Conservation (phyloP, 768 basidiomycete species). For the Boletellus sp. region DNA sequence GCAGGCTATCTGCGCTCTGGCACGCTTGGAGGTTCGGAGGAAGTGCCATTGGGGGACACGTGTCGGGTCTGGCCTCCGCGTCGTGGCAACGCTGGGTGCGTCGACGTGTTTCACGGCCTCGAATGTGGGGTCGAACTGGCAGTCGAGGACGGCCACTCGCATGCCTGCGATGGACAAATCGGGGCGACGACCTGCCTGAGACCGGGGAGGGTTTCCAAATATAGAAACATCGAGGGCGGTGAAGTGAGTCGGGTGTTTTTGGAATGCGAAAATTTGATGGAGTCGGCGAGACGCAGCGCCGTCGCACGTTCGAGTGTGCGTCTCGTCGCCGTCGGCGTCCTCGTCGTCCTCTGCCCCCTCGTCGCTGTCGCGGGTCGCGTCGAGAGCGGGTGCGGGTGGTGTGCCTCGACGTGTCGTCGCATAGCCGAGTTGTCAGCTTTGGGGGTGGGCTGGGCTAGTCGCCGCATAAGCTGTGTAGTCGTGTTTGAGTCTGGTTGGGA, state of each 20-base stretch:
- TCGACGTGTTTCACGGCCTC: no score
- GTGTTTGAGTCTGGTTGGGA: slow-evolving; percentile 34
- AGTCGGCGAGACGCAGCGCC: slow-evolving; percentile 21
- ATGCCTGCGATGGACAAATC: background rate
- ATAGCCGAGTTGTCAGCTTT: slow-evolving; percentile 9
- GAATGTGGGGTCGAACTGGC: no score
- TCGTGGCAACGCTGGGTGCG: no score
- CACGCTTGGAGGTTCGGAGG: no score
- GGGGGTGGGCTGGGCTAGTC: background rate
- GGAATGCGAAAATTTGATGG: slow-evolving; percentile 21
- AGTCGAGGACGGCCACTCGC: no score
- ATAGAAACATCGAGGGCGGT: slow-evolving; percentile 19
- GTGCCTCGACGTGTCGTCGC: background rate
- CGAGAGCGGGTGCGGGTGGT: background rate
- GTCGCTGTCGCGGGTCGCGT: background rate
- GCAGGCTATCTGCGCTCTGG: no score
- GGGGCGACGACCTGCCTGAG: background rate
- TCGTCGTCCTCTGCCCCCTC: background rate
- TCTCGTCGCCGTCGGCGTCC: background rate
- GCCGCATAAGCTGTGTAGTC: slow-evolving; percentile 27
- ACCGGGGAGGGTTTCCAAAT: slow-evolving; percentile 17
- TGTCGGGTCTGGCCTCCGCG: no score
- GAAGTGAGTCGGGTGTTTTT: slow-evolving; percentile 17
- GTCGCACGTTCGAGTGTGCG: slow-evolving; percentile 5
- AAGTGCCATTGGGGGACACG: no score